Percentiles rank a stretch among this genome's conserved stretches.
phyloP scores from a whole-genome alignment of 169 alveolate genomes.

The Neospora caninum region DNA sequence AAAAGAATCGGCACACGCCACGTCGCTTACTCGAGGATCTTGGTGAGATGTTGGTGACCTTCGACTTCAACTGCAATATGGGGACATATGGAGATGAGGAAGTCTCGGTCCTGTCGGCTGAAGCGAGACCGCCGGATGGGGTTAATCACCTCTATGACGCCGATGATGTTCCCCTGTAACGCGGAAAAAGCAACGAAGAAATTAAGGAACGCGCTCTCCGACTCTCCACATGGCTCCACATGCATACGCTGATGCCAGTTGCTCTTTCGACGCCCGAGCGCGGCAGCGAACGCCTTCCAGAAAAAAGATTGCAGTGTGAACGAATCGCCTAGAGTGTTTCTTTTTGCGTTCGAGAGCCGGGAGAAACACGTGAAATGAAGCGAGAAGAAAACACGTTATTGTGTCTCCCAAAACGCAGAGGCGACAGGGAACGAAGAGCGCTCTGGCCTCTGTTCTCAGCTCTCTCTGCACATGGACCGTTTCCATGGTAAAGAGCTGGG shows the following conservation, averaged over 20 bases:
- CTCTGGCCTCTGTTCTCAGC: no score
- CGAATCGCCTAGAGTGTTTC: no score
- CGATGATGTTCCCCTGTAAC: conserved; percentile 50
- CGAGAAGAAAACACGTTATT: no score
- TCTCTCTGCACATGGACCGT: no score
- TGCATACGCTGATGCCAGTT: not conserved
- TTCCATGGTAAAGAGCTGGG: no score
- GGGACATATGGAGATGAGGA: conserved; percentile 28
- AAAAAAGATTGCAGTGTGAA: no score
- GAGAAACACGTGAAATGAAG: no score
- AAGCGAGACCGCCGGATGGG: conserved; percentile 23
- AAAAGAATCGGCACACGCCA: not conserved
- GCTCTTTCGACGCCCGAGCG: not conserved
- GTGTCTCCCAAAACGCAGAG: no score
- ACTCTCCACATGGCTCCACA: not conserved
- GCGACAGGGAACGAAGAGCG: no score
- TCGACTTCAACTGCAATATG: conserved; percentile 52
- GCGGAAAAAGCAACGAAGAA: not conserved
- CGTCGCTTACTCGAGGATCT: conserved; percentile 30
- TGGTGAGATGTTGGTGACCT: conserved; percentile 42
- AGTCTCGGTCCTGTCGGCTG: conserved; percentile 10
- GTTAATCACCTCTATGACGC: conserved; percentile 49
- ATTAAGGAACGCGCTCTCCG: not conserved
- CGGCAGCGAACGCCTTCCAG: no score
- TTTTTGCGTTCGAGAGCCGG: no score